Conservation (phyloP, 306 rosid genomes). For the Quercus cerris region DNA sequence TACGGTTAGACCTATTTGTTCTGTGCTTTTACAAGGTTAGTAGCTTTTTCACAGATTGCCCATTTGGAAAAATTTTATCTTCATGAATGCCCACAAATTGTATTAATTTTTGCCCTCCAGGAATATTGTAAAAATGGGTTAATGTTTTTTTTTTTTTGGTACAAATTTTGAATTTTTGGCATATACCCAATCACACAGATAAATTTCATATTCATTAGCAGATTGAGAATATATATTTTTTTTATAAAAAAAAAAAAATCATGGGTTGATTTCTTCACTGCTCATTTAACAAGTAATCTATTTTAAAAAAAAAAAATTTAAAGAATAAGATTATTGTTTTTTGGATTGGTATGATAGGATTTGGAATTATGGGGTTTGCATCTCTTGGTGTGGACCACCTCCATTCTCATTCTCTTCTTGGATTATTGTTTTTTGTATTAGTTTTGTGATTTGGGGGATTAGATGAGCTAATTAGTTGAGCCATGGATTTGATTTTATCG, state of each 20-base stretch:
- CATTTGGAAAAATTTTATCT: neutral
- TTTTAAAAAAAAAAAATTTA: no score
- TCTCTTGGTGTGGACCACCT: conserved; percentile 30
- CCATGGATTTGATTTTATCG: no score
- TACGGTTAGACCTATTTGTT: neutral
- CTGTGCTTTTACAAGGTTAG: conserved; percentile 12
- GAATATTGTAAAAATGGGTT: neutral
- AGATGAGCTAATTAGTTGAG: neutral
- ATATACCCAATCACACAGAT: neutral
- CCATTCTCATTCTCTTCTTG: conserved; percentile 40
- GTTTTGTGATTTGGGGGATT: neutral
- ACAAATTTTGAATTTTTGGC: neutral
- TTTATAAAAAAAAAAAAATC: neutral
- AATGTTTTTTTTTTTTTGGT: neutral
- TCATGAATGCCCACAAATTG: neutral
- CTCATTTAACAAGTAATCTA: neutral
- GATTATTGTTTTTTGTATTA: conserved; percentile 20
- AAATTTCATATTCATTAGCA: neutral
- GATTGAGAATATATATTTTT: neutral
- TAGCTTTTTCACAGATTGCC: conserved; percentile 4
- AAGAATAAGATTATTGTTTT: neutral
- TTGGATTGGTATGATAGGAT: no score
- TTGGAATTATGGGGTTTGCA: no score
- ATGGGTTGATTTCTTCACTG: neutral
- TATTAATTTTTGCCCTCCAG: neutral